Percentiles rank a stretch among this genome's conserved stretches.
Evolutionary conservation across 345 rosid species (phyloP).

Genomic region (Garcia nutans): DNA sequence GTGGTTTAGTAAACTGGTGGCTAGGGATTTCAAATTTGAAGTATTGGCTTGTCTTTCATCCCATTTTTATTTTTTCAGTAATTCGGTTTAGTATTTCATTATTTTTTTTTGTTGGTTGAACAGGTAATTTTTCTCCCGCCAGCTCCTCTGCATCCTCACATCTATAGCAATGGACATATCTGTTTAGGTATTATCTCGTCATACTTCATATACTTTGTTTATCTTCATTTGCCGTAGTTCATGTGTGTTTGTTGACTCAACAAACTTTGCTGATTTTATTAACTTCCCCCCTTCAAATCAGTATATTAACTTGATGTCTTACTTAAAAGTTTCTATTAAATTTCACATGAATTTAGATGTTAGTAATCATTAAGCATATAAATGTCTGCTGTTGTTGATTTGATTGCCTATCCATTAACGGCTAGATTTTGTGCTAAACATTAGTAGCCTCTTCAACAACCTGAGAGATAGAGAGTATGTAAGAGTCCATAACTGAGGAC

Average conservation of each 20-base stretch:
- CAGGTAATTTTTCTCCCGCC: slow-evolving; percentile 67
- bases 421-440: not conserved
- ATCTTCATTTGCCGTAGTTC: not conserved
- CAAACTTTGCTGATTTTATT: not conserved
- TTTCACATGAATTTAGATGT: not conserved
- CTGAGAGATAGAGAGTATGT: not conserved
- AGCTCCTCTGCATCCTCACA: slow-evolving; percentile 75
- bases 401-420: not conserved
- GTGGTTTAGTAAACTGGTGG: too few species aligned
- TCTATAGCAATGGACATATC: slow-evolving; percentile 82
- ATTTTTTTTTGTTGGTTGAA: slow-evolving; percentile 21
- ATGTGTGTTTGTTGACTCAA: not conserved
- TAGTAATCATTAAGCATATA: not conserved
- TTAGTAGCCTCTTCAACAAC: not conserved
- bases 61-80: not conserved
- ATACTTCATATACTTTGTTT: not conserved
- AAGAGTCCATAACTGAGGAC: not conserved
- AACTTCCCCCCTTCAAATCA: not conserved
- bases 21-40: slow-evolving; percentile 3
- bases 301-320: not conserved
- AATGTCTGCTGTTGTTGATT: not conserved
- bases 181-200: slow-evolving; percentile 44
- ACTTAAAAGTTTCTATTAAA: not conserved
- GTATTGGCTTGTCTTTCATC: not conserved
- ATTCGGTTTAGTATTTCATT: not conserved